Evolutionary conservation across 1,139 yeast genomes (phyloP).

Genomic region (Lodderomyces jiufengensis): DNA sequence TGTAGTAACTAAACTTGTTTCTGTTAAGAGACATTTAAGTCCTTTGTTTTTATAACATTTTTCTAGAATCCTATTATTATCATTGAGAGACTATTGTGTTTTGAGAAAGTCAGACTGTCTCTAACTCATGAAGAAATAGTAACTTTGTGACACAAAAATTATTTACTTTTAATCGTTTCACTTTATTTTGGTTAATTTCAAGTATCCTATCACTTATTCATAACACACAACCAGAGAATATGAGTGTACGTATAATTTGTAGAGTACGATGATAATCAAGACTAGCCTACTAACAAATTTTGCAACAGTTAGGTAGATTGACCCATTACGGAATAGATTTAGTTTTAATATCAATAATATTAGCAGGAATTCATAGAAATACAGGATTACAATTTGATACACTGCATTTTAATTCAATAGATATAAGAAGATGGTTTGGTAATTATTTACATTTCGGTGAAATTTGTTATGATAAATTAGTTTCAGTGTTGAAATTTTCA

Average conservation of each 20-base stretch:
- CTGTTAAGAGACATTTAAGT: too few relatives aligned
- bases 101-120: too few relatives aligned
- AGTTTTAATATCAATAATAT: slow-evolving; percentile 55
- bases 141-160: too few relatives aligned
- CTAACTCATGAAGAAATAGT: too few relatives aligned
- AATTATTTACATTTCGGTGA: slow-evolving; percentile 56
- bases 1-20: too few relatives aligned
- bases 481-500: slow-evolving; percentile 33
- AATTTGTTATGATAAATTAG: slow-evolving; percentile 44
- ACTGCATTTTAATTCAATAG: slow-evolving; percentile 45
- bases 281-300: background rate
- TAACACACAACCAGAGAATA: too few relatives aligned
- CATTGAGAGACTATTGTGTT: too few relatives aligned
- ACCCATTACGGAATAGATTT: slow-evolving; percentile 58
- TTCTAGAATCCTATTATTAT: too few relatives aligned
- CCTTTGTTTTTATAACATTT: too few relatives aligned
- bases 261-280: background rate
- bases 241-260: slow-evolving; percentile 1
- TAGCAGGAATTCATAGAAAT: slow-evolving; percentile 63
- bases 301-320: slow-evolving; percentile 45
- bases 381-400: slow-evolving; percentile 57
- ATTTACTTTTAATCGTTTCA: too few relatives aligned
- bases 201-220: too few relatives aligned
- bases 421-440: slow-evolving; percentile 50
- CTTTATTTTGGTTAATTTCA: too few relatives aligned